Evolutionary conservation across 331 rosid species (phyloP), one percentile per base, ranked within the genome.

Genomic region (Phaseolus coccineus): DNA sequence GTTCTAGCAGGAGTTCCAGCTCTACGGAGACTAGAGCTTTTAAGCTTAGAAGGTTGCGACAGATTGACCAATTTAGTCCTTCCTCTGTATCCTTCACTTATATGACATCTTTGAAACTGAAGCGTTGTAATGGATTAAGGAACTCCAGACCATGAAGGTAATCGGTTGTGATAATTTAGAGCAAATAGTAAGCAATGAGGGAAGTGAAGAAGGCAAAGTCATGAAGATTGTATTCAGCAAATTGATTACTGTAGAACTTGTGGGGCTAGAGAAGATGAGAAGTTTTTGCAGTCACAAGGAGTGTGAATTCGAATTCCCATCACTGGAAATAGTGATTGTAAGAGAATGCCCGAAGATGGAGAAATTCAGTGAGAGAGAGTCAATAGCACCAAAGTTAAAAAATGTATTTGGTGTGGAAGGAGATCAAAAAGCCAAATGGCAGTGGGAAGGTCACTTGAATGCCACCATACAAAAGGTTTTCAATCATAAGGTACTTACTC

Each of bases 391-490:
- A 8, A 74, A 58, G 31, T 30, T 84, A 15, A 51, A 15, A 50
- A 63, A 53, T 9, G 6, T 66, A 58, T 14, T 50, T 37, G 24
- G 3, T 28, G 28, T 0, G 4, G 31, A 65, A 28, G 68, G 25
- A 35, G 42, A 30, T n/a, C 70, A 67, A 1, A 58, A 58, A 27
- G 74, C 13, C 1, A 39, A 22, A 8, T n/a, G 56, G 69, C 28
- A 28, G 4, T 69, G 77, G 79, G 69, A 77, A 52, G 82, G 69
- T 30, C 79, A 82, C 58, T 61, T 82, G 82, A 82, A 82, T 61
- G 69, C 16, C 13, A 63, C 74, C 5, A 39, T 77, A 39, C 44
- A 30, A 5, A 66, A 83, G 25, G 0, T 33, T 35, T 82, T 19
- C 59, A 35, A 10, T 1, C 16, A 61, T 3, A 56, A 57, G 86